Base-by-base conservation (phyloP, 2,329 filamentous ascomycete species). In the Nothopassalora personata region DNA sequence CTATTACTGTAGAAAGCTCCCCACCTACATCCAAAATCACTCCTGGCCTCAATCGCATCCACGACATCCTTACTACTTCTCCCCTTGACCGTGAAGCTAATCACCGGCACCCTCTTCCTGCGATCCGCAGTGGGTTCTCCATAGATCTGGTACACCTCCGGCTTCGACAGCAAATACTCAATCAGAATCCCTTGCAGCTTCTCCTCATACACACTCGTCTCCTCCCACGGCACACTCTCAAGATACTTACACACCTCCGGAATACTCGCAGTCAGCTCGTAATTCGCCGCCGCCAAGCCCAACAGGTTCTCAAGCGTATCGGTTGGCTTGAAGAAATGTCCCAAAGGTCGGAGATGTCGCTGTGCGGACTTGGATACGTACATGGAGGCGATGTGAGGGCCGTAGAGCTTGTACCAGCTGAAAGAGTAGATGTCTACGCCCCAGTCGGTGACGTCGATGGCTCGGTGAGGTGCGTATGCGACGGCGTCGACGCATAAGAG, bases 391-490 rank as follows among this genome's bases (percentile, higher is more conserved):
- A 91, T 79, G 65, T 92, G 89, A 0, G 89, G 89, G 0, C 89
- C 89, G 68, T 88, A 92, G 1, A 91, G 83, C 71, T 93, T 93
- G 75, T 92, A 92, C 89, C 88, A 92, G 0, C 81, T 86, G 69
- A 92, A 90, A n/a, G 80, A 68, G 71, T 92, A 93, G 65, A 91
- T 86, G 69, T 93, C 89, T 0, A 88, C 86, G 0, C 81, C 88
- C 0, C 90, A 77, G 0, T 76, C 83, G 63, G 83, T 79, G 4
- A 92, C 86, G 70, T 93, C 86, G 10, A 93, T 74, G 7, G 77
- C 77, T 4, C 88, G 79, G 71, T 93, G 89, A 0, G 89, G 89
- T 0, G 89, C 88, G 67, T 85, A 90, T 3, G 88, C 86, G 0
- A 92, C 89, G 1, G 85, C 89, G 72, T 93, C 90, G 5, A 92